A percentile compares a stretch with the other conserved stretches of the same genome.
phyloP scores from a whole-genome alignment of 768 basidiomycete species.

The Russula griseocarnosa region DNA sequence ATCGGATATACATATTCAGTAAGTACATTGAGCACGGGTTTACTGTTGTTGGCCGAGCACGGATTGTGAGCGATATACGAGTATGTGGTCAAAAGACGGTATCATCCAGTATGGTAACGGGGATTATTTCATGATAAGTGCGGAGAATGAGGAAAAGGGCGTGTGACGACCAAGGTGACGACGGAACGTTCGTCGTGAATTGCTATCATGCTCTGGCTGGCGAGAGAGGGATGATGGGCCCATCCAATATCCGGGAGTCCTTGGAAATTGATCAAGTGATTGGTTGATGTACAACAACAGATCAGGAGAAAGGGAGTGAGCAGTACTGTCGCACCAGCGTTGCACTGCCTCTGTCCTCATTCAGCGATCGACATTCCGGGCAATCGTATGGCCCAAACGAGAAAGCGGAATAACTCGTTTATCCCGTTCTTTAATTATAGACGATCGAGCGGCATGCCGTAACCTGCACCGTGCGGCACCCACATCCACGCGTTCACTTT shows the following conservation, averaged over 20 bases:
- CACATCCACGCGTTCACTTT: neutral
- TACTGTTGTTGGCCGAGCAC: neutral
- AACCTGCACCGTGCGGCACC: neutral
- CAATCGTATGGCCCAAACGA: neutral
- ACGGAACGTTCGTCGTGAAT: neutral
- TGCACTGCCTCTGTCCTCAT: slow-evolving; percentile 1
- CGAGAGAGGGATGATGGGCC: neutral
- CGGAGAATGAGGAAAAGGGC: neutral
- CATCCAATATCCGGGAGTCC: neutral
- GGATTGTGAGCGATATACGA: neutral
- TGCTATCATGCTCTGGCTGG: neutral
- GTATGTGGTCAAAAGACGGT: neutral
- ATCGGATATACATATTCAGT: neutral
- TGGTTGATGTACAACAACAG: neutral
- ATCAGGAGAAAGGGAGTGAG: neutral
- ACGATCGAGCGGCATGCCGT: slow-evolving; percentile 8
- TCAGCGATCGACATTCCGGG: slow-evolving; percentile 1
- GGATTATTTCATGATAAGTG: neutral
- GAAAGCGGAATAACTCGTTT: neutral
- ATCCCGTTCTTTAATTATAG: neutral
- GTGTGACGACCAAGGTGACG: neutral
- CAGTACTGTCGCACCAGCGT: neutral
- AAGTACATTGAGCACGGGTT: neutral
- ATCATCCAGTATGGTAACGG: neutral
- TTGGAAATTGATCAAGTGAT: neutral